Base-by-base conservation (phyloP, 768 basidiomycete species). In the Boletus sensibilis region DNA sequence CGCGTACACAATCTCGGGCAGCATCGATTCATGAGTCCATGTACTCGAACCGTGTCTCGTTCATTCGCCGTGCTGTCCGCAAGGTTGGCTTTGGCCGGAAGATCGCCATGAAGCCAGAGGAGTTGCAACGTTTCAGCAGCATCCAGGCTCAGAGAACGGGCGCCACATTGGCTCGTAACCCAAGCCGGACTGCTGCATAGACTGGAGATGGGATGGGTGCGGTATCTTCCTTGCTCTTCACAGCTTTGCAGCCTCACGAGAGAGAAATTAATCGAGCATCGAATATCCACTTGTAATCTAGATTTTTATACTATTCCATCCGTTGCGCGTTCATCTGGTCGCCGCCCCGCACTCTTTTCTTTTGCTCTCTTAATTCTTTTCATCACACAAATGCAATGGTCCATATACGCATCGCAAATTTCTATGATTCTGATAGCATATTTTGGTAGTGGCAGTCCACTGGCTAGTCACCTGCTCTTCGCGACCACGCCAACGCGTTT, bases 1-100 rank as follows among this genome's bases (percentile, higher is more conserved):
- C 81, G 31, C 89, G 94, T 66, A 97, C 93, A 35, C 85, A 88
- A 64, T 96, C 94, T 2, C 92, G 95, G 65, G 91, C 85, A 27
- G 90, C 90, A 14, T 93, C 91, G 35, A 79, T 93, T 65, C 91
- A 95, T 77, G 92, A 94, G 75, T 91, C 90, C 12, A 72, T 96
- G 64, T 98, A 97, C 82, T 91, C 90, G 51, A 97, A 97, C 75
- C 92, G 95, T 82, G 91, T 92, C 52, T 85, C 83, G 60, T 98
- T 98, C 83, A 86, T 98, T 69, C 86, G 86, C 65, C 88, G 92
- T 57, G 92, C 92, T 51, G 87, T 82, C 54, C 83, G 88, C 75
- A 90, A 90, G 75, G 90, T 95, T 68, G 92, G 93, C 58, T 93
- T 97, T 72, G 88, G 90, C 50, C 81, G 84, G 65, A 87, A 86